phyloP scores from a whole-genome alignment of 805 yeast species.

The Candida schatavii region DNA sequence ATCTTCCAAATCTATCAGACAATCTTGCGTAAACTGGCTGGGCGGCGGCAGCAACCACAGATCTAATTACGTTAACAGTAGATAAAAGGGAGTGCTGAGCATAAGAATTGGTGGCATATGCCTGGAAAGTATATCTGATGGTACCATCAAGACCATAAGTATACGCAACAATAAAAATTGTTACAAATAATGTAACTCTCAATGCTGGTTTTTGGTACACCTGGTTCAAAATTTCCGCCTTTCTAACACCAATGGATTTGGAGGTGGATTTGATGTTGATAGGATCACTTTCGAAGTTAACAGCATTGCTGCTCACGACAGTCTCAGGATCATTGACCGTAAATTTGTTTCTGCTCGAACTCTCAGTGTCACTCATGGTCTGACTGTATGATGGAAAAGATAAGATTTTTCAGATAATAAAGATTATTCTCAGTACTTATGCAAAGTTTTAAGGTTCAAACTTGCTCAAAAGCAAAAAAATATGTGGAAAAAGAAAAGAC shows the following conservation, averaged over 20 bases:
- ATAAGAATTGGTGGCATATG: slow-evolving; percentile 24
- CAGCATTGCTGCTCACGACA: not conserved
- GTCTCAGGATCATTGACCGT: not conserved
- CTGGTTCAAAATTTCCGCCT: slow-evolving; percentile 51
- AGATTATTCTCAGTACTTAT: not conserved
- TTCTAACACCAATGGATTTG: slow-evolving; percentile 51
- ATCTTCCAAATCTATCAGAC: slow-evolving; percentile 26
- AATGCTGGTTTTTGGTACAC: slow-evolving; percentile 40
- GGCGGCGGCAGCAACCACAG: slow-evolving; percentile 28
- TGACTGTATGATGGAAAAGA: slow-evolving; percentile 3
- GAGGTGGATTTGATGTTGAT: slow-evolving; percentile 8
- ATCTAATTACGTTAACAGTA: slow-evolving; percentile 24
- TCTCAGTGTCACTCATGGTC: slow-evolving; percentile 2
- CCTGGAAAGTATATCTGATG: slow-evolving; percentile 33
- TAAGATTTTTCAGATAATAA: not conserved
- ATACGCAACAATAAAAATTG: slow-evolving; percentile 54
- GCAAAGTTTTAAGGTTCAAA: too few species aligned
- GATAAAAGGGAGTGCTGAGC: slow-evolving; percentile 21
- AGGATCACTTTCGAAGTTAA: not conserved
- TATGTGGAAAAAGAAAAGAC: not conserved
- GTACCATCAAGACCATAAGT: slow-evolving; percentile 58
- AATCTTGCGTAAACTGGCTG: slow-evolving; percentile 29
- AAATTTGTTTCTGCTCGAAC: not conserved
- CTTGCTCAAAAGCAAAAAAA: too few species aligned
- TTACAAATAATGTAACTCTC: slow-evolving; percentile 43